Evolutionary conservation across 2,329 filamentous ascomycete genomes (phyloP), one percentile per base, ranked within the genome.

Genomic region (Penicillium freii): DNA sequence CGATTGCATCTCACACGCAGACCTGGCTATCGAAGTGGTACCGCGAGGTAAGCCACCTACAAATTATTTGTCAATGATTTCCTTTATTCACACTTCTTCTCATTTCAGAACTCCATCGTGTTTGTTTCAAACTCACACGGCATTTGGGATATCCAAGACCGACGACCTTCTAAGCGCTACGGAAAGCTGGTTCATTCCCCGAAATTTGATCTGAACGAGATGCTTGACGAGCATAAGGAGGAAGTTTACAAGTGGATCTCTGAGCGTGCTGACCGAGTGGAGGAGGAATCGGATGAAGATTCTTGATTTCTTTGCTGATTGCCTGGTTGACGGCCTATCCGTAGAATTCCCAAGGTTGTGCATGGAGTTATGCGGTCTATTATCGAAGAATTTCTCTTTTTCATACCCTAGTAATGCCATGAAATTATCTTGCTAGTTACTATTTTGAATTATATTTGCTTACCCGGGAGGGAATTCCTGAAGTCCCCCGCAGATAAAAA

Each of bases 1-100:
- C 91, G 1, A 85, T 96, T 65, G 90, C 90, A 34, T 92, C 94
- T 62, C 84, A 86, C 29, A 89, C 95, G 57, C 81, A 84, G n/a
- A 80, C 82, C 19, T 79, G 74, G 59, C 80, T 92, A 0, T 88
- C 86, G 1, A 80, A 81, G 25, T 97, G 93, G 93, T 97, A 96
- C 75, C 89, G 88, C 69, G 81, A 86, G 23, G 80, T 81, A 75
- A 68, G 74, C 8, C 11, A 25, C 13, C 8, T 10, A n/a, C 13
- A 15, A 25, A 25, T 9, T 47, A 17, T 27, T 17, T 34, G 21
- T 15, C 46, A 19, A 4, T 2, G 36, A n/a, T 21, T 19, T n/a
- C 10, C 23, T 27, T 17, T 40, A 25, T 29, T 40, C 11, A 44
- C 29, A 9, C 6, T 3, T 46, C 25, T 33, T 36, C 39, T 2